A percentile compares a stretch with the other conserved stretches of the same genome.
Evolutionary conservation across 2,329 filamentous ascomycete species (phyloP).

Genomic region (Biscogniauxia marginata): DNA sequence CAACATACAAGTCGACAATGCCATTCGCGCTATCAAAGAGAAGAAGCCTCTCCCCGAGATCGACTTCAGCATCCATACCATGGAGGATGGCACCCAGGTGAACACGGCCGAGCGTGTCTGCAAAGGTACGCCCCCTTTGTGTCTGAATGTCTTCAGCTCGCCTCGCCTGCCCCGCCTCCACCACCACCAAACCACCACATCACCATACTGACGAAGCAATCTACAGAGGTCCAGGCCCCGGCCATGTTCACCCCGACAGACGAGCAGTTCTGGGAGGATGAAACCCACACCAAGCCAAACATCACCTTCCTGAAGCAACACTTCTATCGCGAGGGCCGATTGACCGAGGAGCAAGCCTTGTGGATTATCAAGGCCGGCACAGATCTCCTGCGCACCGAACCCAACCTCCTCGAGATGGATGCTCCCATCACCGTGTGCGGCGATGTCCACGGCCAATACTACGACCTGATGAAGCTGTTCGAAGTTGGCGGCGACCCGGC

Average conservation of each 20-base stretch:
- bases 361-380: conserved; percentile 91
- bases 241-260: conserved; percentile 90
- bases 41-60: conserved; percentile 98
- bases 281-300: conserved; percentile 84
- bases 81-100: conserved; percentile 96
- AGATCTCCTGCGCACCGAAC: conserved; percentile 83
- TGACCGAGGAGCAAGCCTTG: conserved; percentile 95
- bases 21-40: conserved; percentile 85
- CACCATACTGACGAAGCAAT: conserved; percentile 26
- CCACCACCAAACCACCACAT: conserved; percentile 10
- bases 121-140: conserved; percentile 75
- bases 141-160: neutral
- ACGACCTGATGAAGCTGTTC: conserved; percentile 99
- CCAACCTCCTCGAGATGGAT: conserved; percentile 98
- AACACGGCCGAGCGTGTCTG: conserved; percentile 94
- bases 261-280: conserved; percentile 89
- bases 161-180: conserved; percentile 22
- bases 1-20: conserved; percentile 75
- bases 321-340: conserved; percentile 93
- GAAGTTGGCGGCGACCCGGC: conserved; percentile 96
- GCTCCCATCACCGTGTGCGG: conserved; percentile 98
- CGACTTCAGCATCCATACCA: conserved; percentile 96
- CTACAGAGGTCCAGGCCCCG: conserved; percentile 90
- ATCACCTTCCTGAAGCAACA: conserved; percentile 96
- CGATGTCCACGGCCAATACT: conserved; percentile 98